Percentiles rank a stretch among this genome's conserved stretches.
These are phyloP conservation scores for Stylonectria norvegica DNA, from an alignment of 2,329 filamentous ascomycete genomes.

Conservation along the genomic window DNA sequence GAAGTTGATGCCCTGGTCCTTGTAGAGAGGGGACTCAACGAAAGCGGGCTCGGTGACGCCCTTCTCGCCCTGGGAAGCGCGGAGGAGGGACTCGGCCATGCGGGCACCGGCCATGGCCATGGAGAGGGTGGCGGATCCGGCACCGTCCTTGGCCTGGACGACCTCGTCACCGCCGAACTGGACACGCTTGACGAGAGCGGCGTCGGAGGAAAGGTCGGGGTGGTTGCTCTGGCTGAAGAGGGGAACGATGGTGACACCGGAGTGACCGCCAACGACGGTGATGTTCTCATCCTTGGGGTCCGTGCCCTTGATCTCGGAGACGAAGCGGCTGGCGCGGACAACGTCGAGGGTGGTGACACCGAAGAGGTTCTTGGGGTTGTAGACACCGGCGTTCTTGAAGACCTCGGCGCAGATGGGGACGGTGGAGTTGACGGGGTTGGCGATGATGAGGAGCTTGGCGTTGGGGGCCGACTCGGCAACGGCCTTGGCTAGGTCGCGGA, in stretches of 20 bases:
- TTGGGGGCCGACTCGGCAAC: slow-evolving; percentile 83
- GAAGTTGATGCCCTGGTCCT: slow-evolving; percentile 97
- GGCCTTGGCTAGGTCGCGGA: slow-evolving; percentile 96
- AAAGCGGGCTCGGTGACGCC: slow-evolving; percentile 94
- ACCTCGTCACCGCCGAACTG: slow-evolving; percentile 99
- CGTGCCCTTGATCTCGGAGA: slow-evolving; percentile 86
- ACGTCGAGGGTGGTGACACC: slow-evolving; percentile 99
- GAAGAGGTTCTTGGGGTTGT: slow-evolving; percentile 99
- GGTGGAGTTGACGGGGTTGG: slow-evolving; percentile 99
- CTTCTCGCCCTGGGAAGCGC: slow-evolving; percentile 89
- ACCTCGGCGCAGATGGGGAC: slow-evolving; percentile 97
- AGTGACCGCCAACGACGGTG: slow-evolving; percentile 95
- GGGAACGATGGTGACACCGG: slow-evolving; percentile 95
- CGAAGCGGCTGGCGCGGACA: slow-evolving; percentile 96
- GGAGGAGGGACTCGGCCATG: slow-evolving; percentile 87
- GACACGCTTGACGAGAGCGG: slow-evolving; percentile 84
- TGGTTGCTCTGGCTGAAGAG: slow-evolving; percentile 93
- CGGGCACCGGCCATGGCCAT: slow-evolving; percentile 94
- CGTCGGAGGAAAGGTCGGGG: slow-evolving; percentile 74
- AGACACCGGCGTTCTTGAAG: slow-evolving; percentile 92
- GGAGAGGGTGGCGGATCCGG: slow-evolving; percentile 93
- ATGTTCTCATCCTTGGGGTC: slow-evolving; percentile 93
- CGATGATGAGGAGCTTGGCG: slow-evolving; percentile 94
- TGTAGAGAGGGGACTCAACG: slow-evolving; percentile 95
- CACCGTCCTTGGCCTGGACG: slow-evolving; percentile 97